A percentile compares a stretch with the other conserved stretches of the same genome.
These are phyloP conservation scores for Magnolia changhungtana DNA, from an alignment of 164 flowering plant species.

Conservation along the genomic window DNA sequence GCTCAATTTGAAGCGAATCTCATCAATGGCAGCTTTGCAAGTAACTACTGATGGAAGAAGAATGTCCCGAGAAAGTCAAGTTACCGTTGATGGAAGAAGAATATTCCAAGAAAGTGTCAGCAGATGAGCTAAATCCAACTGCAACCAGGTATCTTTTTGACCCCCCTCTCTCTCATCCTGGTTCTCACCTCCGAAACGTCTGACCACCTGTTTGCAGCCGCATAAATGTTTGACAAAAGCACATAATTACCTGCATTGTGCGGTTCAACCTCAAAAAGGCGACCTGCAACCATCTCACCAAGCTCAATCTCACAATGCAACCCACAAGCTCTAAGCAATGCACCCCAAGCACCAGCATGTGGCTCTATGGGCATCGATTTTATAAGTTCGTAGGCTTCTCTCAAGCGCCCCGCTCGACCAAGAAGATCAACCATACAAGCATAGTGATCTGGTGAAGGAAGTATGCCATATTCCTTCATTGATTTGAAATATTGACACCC, in stretches of 20 bases:
- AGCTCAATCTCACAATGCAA: slow-evolving; percentile 15
- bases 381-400: slow-evolving; percentile 17
- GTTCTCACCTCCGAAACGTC: slow-evolving; percentile 12
- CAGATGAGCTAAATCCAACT: slow-evolving; percentile 14
- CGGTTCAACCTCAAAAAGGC: slow-evolving; percentile 17
- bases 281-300: slow-evolving; percentile 16
- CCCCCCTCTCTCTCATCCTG: slow-evolving; percentile 18
- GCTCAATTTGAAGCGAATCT: not conserved
- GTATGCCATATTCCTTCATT: slow-evolving; percentile 12
- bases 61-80: not conserved
- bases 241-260: slow-evolving; percentile 20
- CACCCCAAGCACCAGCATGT: slow-evolving; percentile 21
- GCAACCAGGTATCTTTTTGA: slow-evolving; percentile 20
- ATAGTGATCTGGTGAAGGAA: slow-evolving; percentile 18
- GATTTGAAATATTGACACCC: slow-evolving; percentile 14
- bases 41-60: not conserved
- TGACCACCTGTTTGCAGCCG: slow-evolving; percentile 17
- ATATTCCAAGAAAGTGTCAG: not conserved
- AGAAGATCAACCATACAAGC: slow-evolving; percentile 20
- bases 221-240: slow-evolving; percentile 19
- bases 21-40: not conserved
- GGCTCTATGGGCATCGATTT: slow-evolving; percentile 16
- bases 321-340: slow-evolving; percentile 19
- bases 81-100: not conserved
- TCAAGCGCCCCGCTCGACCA: slow-evolving; percentile 10